Conservation (phyloP, 257 asterid species). For the Striga asiatica region DNA sequence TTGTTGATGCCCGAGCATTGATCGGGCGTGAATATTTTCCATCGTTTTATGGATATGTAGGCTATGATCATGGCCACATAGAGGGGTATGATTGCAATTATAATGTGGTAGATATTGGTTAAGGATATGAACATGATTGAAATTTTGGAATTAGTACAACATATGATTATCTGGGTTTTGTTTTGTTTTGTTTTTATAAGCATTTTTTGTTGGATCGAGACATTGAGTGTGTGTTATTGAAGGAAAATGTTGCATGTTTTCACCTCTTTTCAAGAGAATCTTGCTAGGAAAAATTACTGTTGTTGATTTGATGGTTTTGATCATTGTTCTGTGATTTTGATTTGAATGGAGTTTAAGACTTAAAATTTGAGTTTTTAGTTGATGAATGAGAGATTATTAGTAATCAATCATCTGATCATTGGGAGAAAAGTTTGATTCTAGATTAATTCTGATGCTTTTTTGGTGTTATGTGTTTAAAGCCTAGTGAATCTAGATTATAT, state of each 20-base stretch:
- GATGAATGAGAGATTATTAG: no score
- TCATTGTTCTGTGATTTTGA: constrained; percentile 2
- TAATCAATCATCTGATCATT: no score
- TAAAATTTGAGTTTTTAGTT: no score
- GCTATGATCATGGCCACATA: constrained; percentile 62
- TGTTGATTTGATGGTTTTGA: constrained; percentile 11
- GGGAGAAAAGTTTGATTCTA: constrained; percentile 30
- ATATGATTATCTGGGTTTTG: constrained; percentile 16
- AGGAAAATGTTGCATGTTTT: neutral
- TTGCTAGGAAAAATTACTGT: no score
- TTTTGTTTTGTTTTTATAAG: constrained; percentile 27
- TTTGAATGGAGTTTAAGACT: no score
- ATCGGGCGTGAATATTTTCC: constrained; percentile 66
- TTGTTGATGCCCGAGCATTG: constrained; percentile 82
- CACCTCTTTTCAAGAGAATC: constrained; percentile 4
- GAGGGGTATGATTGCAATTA: constrained; percentile 60
- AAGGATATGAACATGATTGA: constrained; percentile 61
- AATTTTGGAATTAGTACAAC: constrained; percentile 10
- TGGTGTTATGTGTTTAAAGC: constrained; percentile 26
- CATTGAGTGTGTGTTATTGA: constrained; percentile 18
- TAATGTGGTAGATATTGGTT: constrained; percentile 42
- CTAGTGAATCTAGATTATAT: constrained; percentile 20
- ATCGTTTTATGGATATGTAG: constrained; percentile 56
- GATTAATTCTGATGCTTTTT: constrained; percentile 27
- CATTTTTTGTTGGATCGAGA: constrained; percentile 30